Evolutionary conservation across 1,284 basidiomycete species (phyloP).

Genomic region (Puccinia triticina): DNA sequence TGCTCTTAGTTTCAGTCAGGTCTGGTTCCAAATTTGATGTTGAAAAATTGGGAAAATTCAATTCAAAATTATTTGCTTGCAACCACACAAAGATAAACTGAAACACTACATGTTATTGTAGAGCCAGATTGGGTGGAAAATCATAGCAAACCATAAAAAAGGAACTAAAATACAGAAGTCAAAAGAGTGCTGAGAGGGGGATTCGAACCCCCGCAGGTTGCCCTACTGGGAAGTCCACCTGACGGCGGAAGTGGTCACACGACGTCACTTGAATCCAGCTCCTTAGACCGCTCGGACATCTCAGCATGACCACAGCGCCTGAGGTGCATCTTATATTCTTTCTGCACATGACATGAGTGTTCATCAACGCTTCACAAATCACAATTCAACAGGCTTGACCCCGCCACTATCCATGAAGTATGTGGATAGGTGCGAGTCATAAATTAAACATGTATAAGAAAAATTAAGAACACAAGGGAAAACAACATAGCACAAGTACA

Average conservation of each 20-base stretch:
- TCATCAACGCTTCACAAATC: neutral
- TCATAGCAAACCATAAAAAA: too few relatives aligned
- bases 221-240: slow-evolving; percentile 38
- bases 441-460: neutral
- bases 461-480: neutral
- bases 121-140: too few relatives aligned
- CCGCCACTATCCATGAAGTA: too few relatives aligned
- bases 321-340: neutral
- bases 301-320: slow-evolving; percentile 17
- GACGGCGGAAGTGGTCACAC: neutral
- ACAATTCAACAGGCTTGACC: neutral
- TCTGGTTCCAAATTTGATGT: too few relatives aligned
- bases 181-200: slow-evolving; percentile 42
- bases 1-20: too few relatives aligned
- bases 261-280: slow-evolving; percentile 47
- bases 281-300: slow-evolving; percentile 52
- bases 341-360: too few relatives aligned
- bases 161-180: too few relatives aligned
- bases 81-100: too few relatives aligned
- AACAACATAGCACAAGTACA: neutral
- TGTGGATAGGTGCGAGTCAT: neutral
- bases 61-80: too few relatives aligned
- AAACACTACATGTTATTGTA: too few relatives aligned
- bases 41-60: too few relatives aligned
- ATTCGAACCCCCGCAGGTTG: slow-evolving; percentile 50